A percentile compares a stretch with the other conserved stretches of the same genome.
Conservation (phyloP, 2,329 filamentous ascomycete species). For the Sporothrix pseudoabietina region DNA sequence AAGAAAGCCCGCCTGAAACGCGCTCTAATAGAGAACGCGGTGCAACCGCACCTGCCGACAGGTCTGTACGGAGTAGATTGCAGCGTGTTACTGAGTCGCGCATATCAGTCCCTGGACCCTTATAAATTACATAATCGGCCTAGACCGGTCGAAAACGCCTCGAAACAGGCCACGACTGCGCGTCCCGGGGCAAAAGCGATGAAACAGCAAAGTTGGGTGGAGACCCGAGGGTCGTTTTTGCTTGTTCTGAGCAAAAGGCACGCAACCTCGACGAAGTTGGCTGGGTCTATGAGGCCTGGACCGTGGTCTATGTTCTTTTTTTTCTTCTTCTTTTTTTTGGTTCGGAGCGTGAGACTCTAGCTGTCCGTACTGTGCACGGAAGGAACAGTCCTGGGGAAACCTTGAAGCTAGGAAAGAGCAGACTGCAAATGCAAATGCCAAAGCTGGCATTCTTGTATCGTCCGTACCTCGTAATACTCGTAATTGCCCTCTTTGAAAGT, state of each 20-base stretch:
- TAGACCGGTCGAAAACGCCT: conserved; percentile 21
- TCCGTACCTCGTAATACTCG: not conserved
- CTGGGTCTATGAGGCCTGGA: not conserved
- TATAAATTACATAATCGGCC: conserved; percentile 15
- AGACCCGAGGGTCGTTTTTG: conserved; percentile 5
- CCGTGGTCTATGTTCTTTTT: not conserved
- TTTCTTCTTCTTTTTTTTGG: too few species aligned
- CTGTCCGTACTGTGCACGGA: not conserved
- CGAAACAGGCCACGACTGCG: conserved; percentile 18
- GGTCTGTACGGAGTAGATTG: not conserved
- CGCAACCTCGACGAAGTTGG: not conserved
- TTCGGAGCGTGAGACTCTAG: not conserved
- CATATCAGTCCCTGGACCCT: not conserved
- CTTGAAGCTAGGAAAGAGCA: not conserved
- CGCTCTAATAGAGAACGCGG: not conserved
- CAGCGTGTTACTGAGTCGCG: not conserved
- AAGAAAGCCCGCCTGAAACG: not conserved
- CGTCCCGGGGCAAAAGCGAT: not conserved
- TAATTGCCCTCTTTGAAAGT: not conserved
- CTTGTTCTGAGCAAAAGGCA: not conserved
- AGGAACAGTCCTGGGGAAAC: not conserved
- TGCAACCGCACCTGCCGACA: not conserved
- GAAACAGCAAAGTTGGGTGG: conserved; percentile 17
- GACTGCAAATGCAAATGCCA: not conserved
- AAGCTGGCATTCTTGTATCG: not conserved